Percentiles rank a stretch among this genome's conserved stretches.
Conservation (phyloP, 2,329 filamentous ascomycete genomes). For the Metarhizium rileyi region DNA sequence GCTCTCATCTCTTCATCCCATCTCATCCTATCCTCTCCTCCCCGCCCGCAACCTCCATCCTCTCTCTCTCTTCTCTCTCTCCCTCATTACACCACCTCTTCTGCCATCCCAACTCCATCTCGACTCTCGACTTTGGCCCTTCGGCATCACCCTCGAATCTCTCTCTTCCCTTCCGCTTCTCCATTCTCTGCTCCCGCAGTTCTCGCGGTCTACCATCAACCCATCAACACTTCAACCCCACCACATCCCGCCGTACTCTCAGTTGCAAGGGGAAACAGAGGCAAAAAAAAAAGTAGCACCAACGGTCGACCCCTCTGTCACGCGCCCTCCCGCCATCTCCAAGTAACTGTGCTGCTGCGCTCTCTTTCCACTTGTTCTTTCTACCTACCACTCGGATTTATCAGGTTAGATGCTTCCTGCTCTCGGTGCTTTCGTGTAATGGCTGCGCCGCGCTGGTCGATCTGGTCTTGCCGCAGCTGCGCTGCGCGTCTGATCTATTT, state of each 20-base stretch:
- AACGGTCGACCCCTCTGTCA: neutral
- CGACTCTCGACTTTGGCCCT: neutral
- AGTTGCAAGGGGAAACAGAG: too few relatives aligned
- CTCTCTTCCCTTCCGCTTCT: neutral
- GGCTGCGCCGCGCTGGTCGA: neutral
- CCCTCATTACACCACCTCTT: constrained; percentile 7
- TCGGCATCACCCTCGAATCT: neutral
- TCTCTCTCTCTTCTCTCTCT: constrained; percentile 9
- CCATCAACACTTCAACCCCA: constrained; percentile 2
- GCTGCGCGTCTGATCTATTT: neutral
- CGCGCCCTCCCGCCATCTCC: neutral
- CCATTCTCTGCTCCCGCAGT: constrained; percentile 3
- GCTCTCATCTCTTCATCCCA: neutral
- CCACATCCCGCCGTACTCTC: constrained; percentile 4
- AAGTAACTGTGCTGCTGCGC: neutral
- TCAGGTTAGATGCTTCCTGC: neutral
- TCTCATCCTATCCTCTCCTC: constrained; percentile 1
- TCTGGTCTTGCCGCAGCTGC: neutral
- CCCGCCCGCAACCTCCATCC: constrained; percentile 3
- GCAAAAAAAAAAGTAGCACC: neutral
- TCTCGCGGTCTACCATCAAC: neutral
- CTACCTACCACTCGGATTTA: neutral
- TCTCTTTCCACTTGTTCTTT: neutral
- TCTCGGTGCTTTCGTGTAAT: neutral
- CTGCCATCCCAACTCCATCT: constrained; percentile 7